A percentile compares a stretch with the other conserved stretches of the same genome.
Conservation (phyloP, 2,329 filamentous ascomycete species). For the Trichoderma polysporum region DNA sequence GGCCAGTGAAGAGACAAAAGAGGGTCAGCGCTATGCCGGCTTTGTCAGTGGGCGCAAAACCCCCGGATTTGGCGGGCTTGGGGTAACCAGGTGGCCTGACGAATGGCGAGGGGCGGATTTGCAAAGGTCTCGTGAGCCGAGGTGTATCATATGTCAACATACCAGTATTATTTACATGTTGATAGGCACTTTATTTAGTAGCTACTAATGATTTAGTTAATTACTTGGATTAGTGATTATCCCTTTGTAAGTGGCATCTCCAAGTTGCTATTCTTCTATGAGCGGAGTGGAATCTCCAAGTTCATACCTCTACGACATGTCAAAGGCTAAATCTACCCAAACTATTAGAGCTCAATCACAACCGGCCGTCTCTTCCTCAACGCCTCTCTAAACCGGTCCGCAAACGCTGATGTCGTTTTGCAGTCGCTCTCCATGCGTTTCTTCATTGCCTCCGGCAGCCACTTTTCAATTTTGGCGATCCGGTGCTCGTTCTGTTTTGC, state of each 20-base stretch:
- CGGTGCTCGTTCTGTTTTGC: conserved; percentile 56
- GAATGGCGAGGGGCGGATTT: conserved; percentile 14
- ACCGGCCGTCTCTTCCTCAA: conserved; percentile 37
- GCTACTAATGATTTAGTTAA: too few species aligned
- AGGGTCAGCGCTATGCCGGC: not conserved
- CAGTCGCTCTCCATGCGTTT: conserved; percentile 57
- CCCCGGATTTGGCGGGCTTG: conserved; percentile 8
- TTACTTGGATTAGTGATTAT: not conserved
- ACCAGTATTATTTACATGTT: not conserved
- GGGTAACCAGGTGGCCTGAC: not conserved
- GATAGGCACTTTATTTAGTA: too few species aligned
- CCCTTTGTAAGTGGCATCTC: not conserved
- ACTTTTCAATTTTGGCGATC: conserved; percentile 64
- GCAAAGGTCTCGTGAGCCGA: conserved; percentile 14
- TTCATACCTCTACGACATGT: not conserved
- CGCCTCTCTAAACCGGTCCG: conserved; percentile 51
- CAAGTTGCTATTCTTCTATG: not conserved
- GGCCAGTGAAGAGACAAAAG: not conserved
- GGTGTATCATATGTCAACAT: not conserved
- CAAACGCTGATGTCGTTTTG: conserved; percentile 50
- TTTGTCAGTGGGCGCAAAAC: not conserved
- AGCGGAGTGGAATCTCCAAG: not conserved
- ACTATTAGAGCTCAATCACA: conserved; percentile 13
- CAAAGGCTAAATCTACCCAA: not conserved
- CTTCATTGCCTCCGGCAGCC: conserved; percentile 57